phyloP scores from a whole-genome alignment of 106 monocot genomes.

The Dactylorhiza incarnata region DNA sequence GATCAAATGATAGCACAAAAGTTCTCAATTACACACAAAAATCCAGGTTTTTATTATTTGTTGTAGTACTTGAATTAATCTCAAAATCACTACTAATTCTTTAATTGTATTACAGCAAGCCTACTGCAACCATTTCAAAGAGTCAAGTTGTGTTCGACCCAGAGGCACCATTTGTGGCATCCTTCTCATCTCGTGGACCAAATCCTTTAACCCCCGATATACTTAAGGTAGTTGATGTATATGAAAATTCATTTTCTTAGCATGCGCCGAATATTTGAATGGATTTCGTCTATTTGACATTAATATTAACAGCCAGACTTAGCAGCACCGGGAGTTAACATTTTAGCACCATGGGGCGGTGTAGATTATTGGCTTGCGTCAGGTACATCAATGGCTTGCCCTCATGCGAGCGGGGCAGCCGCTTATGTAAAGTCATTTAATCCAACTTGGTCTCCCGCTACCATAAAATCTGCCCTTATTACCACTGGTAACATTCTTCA shows the following conservation, averaged over 20 bases:
- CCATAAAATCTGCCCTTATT: slow-evolving; percentile 30
- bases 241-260: neutral
- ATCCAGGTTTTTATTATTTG: neutral
- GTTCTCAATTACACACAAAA: slow-evolving; percentile 14
- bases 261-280: neutral
- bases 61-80: neutral
- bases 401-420: slow-evolving; percentile 18
- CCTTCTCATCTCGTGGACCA: slow-evolving; percentile 31
- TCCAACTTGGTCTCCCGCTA: slow-evolving; percentile 28
- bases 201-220: slow-evolving; percentile 18
- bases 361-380: slow-evolving; percentile 24
- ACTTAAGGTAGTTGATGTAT: slow-evolving; percentile 17
- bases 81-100: neutral
- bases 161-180: slow-evolving; percentile 12
- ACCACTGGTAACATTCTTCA: slow-evolving; percentile 24
- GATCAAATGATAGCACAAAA: neutral
- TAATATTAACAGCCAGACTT: slow-evolving; percentile 14
- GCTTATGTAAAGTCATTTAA: slow-evolving; percentile 31
- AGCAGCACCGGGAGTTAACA: slow-evolving; percentile 15
- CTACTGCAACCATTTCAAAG: slow-evolving; percentile 22
- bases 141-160: slow-evolving; percentile 11
- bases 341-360: slow-evolving; percentile 17
- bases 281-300: neutral
- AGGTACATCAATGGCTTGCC: slow-evolving; percentile 40
- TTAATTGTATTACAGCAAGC: slow-evolving; percentile 11